A percentile compares a stretch with the other conserved stretches of the same genome.
Conservation (phyloP, 371 early-diverging fungal species). For the Actinomortierella wolfii region DNA sequence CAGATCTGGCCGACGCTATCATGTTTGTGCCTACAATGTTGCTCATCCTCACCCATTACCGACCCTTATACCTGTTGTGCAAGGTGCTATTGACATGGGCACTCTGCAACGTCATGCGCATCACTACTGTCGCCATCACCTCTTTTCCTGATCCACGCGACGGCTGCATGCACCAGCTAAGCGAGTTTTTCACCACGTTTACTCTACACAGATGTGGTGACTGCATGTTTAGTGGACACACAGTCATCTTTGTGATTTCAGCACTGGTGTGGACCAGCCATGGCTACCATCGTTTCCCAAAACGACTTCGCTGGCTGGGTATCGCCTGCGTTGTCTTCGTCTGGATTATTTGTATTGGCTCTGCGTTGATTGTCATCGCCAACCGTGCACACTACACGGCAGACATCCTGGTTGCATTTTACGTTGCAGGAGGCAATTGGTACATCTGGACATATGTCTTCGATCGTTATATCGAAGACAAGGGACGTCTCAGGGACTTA, state of each 20-base stretch:
- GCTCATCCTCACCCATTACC: slow-evolving; percentile 50
- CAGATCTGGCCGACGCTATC: slow-evolving; percentile 58
- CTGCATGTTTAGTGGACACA: slow-evolving; percentile 64
- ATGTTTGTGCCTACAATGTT: slow-evolving; percentile 56
- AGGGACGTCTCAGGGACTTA: slow-evolving; percentile 24
- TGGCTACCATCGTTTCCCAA: slow-evolving; percentile 40
- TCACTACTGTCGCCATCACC: slow-evolving; percentile 63
- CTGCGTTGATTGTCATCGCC: slow-evolving; percentile 56
- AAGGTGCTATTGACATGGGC: slow-evolving; percentile 53
- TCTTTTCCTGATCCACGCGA: slow-evolving; percentile 61
- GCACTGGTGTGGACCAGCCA: slow-evolving; percentile 59
- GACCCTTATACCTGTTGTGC: slow-evolving; percentile 54
- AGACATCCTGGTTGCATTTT: slow-evolving; percentile 61
- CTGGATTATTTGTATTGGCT: slow-evolving; percentile 52
- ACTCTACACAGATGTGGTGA: slow-evolving; percentile 62
- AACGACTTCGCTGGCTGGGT: slow-evolving; percentile 34
- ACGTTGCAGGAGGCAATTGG: slow-evolving; percentile 56
- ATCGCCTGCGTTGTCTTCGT: slow-evolving; percentile 39
- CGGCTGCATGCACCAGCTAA: slow-evolving; percentile 52
- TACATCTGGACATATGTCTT: slow-evolving; percentile 45
- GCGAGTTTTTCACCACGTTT: slow-evolving; percentile 56
- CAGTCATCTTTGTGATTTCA: slow-evolving; percentile 57
- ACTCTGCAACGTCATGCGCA: slow-evolving; percentile 56
- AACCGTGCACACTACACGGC: slow-evolving; percentile 66
- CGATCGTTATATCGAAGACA: slow-evolving; percentile 36